Conservation (phyloP, 805 yeast species). For the Candida morakotiae region DNA sequence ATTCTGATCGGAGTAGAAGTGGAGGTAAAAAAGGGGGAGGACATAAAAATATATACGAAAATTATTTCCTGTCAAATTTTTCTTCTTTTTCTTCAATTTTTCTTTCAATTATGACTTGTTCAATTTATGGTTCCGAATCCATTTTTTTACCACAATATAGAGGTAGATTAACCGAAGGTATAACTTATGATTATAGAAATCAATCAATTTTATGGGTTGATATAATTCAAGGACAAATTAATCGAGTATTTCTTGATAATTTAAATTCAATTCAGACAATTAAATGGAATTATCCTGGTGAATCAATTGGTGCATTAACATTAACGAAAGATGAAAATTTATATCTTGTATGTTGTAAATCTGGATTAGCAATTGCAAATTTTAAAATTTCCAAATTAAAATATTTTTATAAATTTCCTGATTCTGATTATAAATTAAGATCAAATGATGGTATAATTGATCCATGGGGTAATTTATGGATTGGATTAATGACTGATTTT, state of each 20-base stretch:
- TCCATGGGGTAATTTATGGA: slow-evolving; percentile 70
- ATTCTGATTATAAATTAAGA: slow-evolving; percentile 23
- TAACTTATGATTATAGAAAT: slow-evolving; percentile 56
- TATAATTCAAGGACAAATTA: slow-evolving; percentile 36
- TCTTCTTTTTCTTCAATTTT: no score
- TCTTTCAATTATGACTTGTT: no score
- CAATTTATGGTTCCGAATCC: no score
- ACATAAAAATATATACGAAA: no score
- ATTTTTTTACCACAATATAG: slow-evolving; percentile 25
- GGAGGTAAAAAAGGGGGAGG: no score
- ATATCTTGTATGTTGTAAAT: slow-evolving; percentile 57
- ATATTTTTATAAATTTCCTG: slow-evolving; percentile 40
- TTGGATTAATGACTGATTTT: slow-evolving; percentile 75
- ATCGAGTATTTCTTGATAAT: slow-evolving; percentile 24
- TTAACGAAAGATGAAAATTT: slow-evolving; percentile 54
- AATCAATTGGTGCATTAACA: slow-evolving; percentile 68
- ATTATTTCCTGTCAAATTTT: no score
- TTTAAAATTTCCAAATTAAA: slow-evolving; percentile 32
- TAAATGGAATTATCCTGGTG: slow-evolving; percentile 28
- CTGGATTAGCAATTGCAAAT: slow-evolving; percentile 58
- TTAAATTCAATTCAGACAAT: slow-evolving; percentile 31
- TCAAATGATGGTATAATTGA: slow-evolving; percentile 85
- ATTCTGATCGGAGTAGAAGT: no score
- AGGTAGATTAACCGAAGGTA: slow-evolving; percentile 61
- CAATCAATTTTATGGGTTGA: slow-evolving; percentile 48